Base-by-base conservation (phyloP, 192 early-diverging fungal species). In the Podila epicladia region DNA sequence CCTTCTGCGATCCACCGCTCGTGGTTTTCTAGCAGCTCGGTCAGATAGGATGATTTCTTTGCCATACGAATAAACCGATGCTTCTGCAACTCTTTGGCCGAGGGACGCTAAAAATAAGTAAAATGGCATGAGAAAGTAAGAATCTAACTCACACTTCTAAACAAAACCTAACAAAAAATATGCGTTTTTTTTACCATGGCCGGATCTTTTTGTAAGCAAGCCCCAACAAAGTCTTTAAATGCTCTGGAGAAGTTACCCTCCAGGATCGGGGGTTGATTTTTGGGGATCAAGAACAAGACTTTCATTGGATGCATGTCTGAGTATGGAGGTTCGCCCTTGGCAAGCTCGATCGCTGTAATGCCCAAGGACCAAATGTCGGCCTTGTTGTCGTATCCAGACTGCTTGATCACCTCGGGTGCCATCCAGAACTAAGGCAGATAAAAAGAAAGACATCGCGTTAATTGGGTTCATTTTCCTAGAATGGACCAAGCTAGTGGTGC, bases 331-430 rank as follows among this genome's bases (percentile, higher is more conserved):
- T 92, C 87, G 12, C 96, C 96, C 63, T 95, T 96, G 8, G 97
- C 96, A 15, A 99, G 83, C 84, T 99, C 98, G 48, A 98, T 95
- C 0, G 96, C 96, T 7, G 97, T 99, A 69, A 99, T 98, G 0
- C 98, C 98, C 37, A 98, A 85, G 28, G 94, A 95, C 98, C 98
- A 99, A n/a, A 99, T 97, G 86, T 99, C 98, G 0, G 98, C 98
- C 71, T 96, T 97, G 77, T 90, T 92, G 87, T 97, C 94, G 77
- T 98, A 99, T 13, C 94, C 95, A 3, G 94, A 93, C 83, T 97
- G 95, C 82, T 95, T 91, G 82, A 99, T 99, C 2, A 98, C 94
- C 82, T 97, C 95, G 6, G 95, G 95, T 20, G 95, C 94, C 95
- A 96, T 96, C 96, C 94, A 95, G 83, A 93, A 94, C 82, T 89